Evolutionary conservation across 73 alveolate species (phyloP), one percentile per base, ranked within the genome.

Genomic region (Breviolum minutum): DNA sequence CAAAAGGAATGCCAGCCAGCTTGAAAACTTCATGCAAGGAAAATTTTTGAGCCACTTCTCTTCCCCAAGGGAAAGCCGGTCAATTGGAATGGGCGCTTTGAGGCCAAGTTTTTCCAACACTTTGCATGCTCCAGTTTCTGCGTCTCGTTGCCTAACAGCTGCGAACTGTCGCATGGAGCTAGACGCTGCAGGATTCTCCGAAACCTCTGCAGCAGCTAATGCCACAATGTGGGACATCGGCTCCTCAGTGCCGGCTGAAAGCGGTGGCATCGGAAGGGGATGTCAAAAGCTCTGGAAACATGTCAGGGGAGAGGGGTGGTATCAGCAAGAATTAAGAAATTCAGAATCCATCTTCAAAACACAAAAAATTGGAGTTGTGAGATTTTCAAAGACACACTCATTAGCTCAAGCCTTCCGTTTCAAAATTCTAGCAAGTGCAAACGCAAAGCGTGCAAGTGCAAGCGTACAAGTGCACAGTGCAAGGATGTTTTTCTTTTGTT

Each of bases 201-300:
- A 0, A 0, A 81, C 89, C 27, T 30, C 66, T 16, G 89, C 89
- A 24, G 14, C 2, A 17, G 89, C 89, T 13, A 30, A 8, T 66
- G 22, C 66, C 24, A 81, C 89, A 14, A 81, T 66, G 89, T 81
- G 89, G 27, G 30, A n/a, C 69, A 63, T 30, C 13, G 89, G n/a
- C 69, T 16, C 89, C 89, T 81, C 66, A 54, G 89, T n/a, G n/a
- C n/a, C n/a, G n/a, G 30, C 66, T 80, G 68, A 80, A 10, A 27
- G 40, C 27, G 66, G 9, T 29, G 63, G 29, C 40, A 62, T 32
- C 40, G 10, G 88, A 62, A 10, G 8, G 14, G 64, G 88, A 32
- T 5, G 68, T 64, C 61, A 62, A 10, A 10, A 64, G 68, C 88
- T 80, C n/a, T n/a, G n/a, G n/a, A n/a, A n/a, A n/a, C n/a, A n/a